A percentile compares a stretch with the other conserved stretches of the same genome.
Evolutionary conservation across 2,329 filamentous ascomycete genomes (phyloP).

Genomic region (Cryphonectria naterciae): DNA sequence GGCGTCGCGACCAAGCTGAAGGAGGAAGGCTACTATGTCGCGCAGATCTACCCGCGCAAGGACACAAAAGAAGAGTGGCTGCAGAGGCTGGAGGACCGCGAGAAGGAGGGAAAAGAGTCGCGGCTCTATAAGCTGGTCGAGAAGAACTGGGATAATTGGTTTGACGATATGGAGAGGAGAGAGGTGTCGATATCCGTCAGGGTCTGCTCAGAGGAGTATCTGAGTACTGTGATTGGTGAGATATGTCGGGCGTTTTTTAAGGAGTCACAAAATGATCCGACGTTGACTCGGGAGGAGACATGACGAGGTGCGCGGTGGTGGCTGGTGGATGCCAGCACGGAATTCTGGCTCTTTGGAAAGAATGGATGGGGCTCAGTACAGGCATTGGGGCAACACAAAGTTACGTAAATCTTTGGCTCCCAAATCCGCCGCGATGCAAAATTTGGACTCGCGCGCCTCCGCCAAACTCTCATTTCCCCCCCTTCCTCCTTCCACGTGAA

Average conservation of each 20-base stretch:
- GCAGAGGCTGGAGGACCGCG: conserved; percentile 20
- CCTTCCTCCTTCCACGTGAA: neutral
- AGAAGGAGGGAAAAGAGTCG: conserved; percentile 17
- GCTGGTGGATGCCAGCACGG: no score
- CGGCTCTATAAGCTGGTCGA: conserved; percentile 20
- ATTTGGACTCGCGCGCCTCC: neutral
- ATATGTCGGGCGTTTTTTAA: conserved; percentile 5
- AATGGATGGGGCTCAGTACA: neutral
- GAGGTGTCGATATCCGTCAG: conserved; percentile 6
- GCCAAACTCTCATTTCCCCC: neutral
- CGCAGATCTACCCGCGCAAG: conserved; percentile 19
- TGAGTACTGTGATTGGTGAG: conserved; percentile 14
- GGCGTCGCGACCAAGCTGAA: conserved; percentile 16
- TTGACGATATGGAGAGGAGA: conserved; percentile 8
- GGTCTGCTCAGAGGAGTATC: conserved; percentile 7
- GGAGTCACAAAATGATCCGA: neutral
- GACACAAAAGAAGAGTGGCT: conserved; percentile 21
- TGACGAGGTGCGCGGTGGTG: neutral
- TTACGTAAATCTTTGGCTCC: conserved; percentile 4
- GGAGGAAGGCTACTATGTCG: conserved; percentile 23
- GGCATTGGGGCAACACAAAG: no score
- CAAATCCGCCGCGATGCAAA: neutral
- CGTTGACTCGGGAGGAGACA: neutral
- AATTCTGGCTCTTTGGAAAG: no score
- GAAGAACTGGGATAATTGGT: conserved; percentile 21